Evolutionary conservation across 2,329 filamentous ascomycete genomes (phyloP), one percentile per base, ranked within the genome.

Genomic region (Ascochyta lentis): DNA sequence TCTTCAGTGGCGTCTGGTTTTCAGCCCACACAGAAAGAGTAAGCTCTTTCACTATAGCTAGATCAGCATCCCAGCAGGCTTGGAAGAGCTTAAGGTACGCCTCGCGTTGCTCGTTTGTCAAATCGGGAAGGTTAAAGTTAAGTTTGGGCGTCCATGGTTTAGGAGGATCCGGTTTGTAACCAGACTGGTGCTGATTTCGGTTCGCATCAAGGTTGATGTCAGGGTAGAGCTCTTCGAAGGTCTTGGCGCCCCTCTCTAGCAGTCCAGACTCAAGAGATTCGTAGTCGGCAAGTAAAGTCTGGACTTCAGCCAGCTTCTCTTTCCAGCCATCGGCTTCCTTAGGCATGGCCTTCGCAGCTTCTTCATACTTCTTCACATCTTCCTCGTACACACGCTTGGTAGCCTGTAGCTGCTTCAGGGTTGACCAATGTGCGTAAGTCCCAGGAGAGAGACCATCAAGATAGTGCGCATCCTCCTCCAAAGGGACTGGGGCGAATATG

Each of bases 71-170:
- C 89, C 89, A 95, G 4, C 86, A 86, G 33, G 90, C 90, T 67
- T 94, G 86, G 70, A 90, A 90, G 78, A 94, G 73, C 59, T 84
- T 77, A 6, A 89, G 59, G 59, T 92, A 94, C 0, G 82, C 87
- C 31, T 80, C 76, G 24, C 79, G 80, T 45, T 81, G 83, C 35
- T 76, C 77, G 3, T 84, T 81, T 0, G 83, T 89, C 10, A 83
- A 59, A 77, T 84, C 66, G 60, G 77, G 27, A 3, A 76, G 58
- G 1, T 50, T 54, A 69, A 91, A 90, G 2, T 66, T 69, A 58
- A 64, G 23, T 2, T 16, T 15, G 4, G 59, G 58, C 2, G 15
- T 22, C 58, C 61, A 65, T 35, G 56, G 40, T 31, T 70, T 64
- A 24, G 57, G 42, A 19, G 48, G 33, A 37, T 66, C 56, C 43